These are phyloP conservation scores for Durio zibethinus DNA, from an alignment of 345 rosid species.

Conservation along the genomic window DNA sequence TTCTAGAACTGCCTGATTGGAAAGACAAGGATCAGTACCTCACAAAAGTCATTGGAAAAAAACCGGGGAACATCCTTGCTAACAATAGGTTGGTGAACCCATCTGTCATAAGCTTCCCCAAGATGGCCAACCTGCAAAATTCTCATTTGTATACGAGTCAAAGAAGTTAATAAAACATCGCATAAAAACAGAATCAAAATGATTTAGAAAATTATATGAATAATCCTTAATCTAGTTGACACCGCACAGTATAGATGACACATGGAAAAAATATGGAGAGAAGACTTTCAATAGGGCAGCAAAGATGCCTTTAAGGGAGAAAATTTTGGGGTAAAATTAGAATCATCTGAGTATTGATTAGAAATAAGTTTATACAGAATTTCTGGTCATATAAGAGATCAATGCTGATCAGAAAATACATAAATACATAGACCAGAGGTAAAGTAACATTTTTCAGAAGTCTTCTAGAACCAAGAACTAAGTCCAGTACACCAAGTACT, in stretches of 20 bases:
- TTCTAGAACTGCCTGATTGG: not conserved
- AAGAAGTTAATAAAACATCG: not conserved
- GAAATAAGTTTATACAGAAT: not conserved
- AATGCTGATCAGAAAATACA: not conserved
- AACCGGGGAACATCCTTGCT: constrained; percentile 71
- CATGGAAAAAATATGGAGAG: not conserved
- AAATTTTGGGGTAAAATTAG: too few species aligned
- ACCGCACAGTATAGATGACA: not conserved
- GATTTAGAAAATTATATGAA: not conserved
- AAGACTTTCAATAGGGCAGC: not conserved
- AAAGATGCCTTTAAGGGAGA: not conserved
- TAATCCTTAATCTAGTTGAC: not conserved
- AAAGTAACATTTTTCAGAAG: not conserved
- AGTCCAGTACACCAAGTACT: not conserved
- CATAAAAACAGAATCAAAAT: not conserved
- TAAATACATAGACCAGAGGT: not conserved
- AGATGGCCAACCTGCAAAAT: constrained; percentile 65
- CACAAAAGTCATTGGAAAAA: constrained; percentile 51
- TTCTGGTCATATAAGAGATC: not conserved
- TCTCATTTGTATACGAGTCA: not conserved
- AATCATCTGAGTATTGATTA: not conserved
- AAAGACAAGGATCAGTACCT: constrained; percentile 36
- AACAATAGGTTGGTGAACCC: constrained; percentile 81
- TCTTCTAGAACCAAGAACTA: not conserved
- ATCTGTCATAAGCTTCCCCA: constrained; percentile 69